These are phyloP conservation scores for Melanopsichium pennsylvanicum DNA, from an alignment of 1,284 basidiomycete genomes.

Conservation along the genomic window DNA sequence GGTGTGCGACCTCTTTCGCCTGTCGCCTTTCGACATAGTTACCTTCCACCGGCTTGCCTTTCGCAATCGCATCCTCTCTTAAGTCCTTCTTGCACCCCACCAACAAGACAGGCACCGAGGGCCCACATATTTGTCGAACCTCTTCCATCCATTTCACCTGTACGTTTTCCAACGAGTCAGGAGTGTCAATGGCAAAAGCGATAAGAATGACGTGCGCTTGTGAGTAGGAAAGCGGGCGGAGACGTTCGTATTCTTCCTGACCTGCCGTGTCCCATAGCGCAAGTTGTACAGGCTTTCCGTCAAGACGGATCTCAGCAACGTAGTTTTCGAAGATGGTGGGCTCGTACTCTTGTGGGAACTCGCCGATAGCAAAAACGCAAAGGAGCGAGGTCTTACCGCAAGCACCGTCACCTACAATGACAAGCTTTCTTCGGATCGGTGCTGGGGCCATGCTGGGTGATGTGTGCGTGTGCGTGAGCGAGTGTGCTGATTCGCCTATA, in stretches of 20 bases:
- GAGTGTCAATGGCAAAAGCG: slow-evolving; percentile 93
- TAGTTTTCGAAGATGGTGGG: slow-evolving; percentile 89
- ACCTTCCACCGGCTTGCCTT: slow-evolving; percentile 61
- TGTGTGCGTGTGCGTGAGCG: not conserved
- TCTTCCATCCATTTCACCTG: slow-evolving; percentile 88
- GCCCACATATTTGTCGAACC: slow-evolving; percentile 59
- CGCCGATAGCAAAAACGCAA: slow-evolving; percentile 83
- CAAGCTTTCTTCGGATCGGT: slow-evolving; percentile 84
- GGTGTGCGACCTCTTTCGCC: slow-evolving; percentile 60
- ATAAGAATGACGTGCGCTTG: slow-evolving; percentile 99
- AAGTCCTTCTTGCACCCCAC: slow-evolving; percentile 87
- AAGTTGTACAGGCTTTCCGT: slow-evolving; percentile 94
- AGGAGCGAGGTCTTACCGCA: slow-evolving; percentile 59
- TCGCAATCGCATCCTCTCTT: slow-evolving; percentile 69
- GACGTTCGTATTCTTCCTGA: slow-evolving; percentile 92
- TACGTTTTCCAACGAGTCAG: slow-evolving; percentile 95
- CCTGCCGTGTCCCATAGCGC: slow-evolving; percentile 97
- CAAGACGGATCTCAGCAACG: slow-evolving; percentile 94
- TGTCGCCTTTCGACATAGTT: slow-evolving; percentile 67
- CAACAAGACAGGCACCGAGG: slow-evolving; percentile 78
- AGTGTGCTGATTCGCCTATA: too few relatives aligned
- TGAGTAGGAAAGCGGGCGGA: slow-evolving; percentile 94
- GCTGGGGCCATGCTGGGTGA: slow-evolving; percentile 28
- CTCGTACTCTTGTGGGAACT: slow-evolving; percentile 94
- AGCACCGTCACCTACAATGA: slow-evolving; percentile 78